Percentiles rank a stretch among this genome's conserved stretches.
phyloP scores from a whole-genome alignment of 305 asterid genomes.

The Lippia alba region DNA sequence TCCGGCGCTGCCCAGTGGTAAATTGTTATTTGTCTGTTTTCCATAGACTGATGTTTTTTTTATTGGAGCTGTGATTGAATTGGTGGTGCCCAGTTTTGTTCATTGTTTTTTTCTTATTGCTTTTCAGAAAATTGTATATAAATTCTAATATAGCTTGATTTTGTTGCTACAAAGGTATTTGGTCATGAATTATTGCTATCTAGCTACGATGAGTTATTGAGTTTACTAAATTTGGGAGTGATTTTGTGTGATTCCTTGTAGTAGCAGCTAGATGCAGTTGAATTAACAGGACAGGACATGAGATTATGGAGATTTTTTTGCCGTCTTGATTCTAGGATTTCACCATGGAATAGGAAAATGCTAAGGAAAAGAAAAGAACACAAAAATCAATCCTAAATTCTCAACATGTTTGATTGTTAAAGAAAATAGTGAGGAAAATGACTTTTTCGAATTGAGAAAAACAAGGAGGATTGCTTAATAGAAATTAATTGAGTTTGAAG shows the following conservation, averaged over 20 bases:
- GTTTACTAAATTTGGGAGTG: not conserved
- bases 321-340: slow-evolving; percentile 27
- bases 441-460: too few relatives aligned
- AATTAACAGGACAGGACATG: not conserved
- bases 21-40: not conserved
- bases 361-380: too few relatives aligned
- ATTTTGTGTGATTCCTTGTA: not conserved
- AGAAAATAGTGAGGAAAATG: too few relatives aligned
- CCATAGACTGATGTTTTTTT: not conserved
- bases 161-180: not conserved
- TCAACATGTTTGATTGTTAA: slow-evolving; percentile 41
- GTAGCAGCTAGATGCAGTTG: not conserved
- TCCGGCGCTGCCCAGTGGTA: not conserved
- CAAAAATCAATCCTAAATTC: slow-evolving; percentile 28
- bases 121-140: slow-evolving; percentile 1
- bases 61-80: not conserved
- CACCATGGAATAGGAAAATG: slow-evolving; percentile 14
- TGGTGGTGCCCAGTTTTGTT: not conserved
- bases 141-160: not conserved
- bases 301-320: too few relatives aligned
- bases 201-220: not conserved
- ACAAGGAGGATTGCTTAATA: too few relatives aligned
- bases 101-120: not conserved
- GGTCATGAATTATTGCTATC: not conserved
- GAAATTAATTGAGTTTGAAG: too few relatives aligned